A percentile compares a stretch with the other conserved stretches of the same genome.
Conservation (phyloP, 176 grass and related monocot species). For the Saccharum officinarum region DNA sequence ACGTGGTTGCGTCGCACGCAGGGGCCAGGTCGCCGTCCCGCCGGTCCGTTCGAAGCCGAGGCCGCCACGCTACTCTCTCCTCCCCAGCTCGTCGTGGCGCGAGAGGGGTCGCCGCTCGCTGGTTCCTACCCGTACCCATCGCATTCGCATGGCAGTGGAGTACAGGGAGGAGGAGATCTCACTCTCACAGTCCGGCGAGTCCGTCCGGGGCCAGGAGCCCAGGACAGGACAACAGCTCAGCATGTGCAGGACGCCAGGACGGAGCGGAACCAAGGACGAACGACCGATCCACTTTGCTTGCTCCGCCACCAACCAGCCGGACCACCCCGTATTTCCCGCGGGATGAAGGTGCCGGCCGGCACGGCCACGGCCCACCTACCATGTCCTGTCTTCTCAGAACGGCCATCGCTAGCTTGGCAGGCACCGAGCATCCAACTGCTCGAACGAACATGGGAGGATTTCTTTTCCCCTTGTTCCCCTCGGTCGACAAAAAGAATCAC, state of each 20-base stretch:
- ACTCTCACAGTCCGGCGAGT: not conserved
- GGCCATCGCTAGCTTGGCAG: not conserved
- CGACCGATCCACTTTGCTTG: not conserved
- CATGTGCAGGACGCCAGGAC: not conserved
- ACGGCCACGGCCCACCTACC: not conserved
- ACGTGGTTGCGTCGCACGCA: constrained; percentile 41
- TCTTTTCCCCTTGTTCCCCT: not conserved
- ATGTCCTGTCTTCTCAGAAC: not conserved
- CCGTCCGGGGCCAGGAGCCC: too few species aligned
- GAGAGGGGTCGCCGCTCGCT: too few species aligned
- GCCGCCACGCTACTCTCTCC: constrained; percentile 15
- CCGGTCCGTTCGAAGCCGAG: not conserved
- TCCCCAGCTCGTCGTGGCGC: not conserved
- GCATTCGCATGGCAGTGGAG: too few species aligned
- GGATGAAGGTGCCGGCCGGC: too few species aligned
- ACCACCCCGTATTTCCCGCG: constrained; percentile 16
- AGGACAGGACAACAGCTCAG: not conserved
- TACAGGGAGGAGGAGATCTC: not conserved
- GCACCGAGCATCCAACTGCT: not conserved
- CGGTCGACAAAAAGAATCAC: not conserved
- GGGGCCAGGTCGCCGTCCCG: too few species aligned
- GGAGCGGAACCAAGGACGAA: not conserved
- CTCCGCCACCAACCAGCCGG: constrained; percentile 14
- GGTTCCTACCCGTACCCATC: not conserved
- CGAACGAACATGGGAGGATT: not conserved